Base-by-base conservation (phyloP, 2,329 filamentous ascomycete genomes). In the Juglanconis juglandina region DNA sequence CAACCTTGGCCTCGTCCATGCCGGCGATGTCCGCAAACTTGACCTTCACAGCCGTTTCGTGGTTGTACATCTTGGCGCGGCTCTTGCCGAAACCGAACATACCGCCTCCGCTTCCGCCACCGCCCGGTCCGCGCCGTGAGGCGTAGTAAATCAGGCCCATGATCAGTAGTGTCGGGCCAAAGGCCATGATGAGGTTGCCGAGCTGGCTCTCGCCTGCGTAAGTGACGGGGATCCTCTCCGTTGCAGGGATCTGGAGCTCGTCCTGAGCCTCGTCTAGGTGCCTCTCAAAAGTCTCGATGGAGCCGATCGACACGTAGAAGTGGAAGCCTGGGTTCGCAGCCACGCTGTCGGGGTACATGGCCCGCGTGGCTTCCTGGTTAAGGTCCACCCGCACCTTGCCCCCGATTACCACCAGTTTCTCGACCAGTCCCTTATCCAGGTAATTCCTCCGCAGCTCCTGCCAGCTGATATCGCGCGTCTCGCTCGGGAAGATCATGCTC, bases 11-110 rank as follows among this genome's bases (percentile, higher is more conserved):
- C 77, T 99, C 95, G 73, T 99, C 95, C 87, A 98, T 94, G 67
- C 95, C 95, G 47, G 95, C 95, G 48, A 99, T 95, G 72, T 99
- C 95, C 51, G 91, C 81, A 73, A 99, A 99, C 76, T 97, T 98
- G 75, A 96, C 93, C 78, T 96, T 96, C 79, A 99, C 85, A 60
- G 95, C 91, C 10, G 91, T 91, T 79, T 99, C 95, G 68, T 97
- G 93, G 74, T 97, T 99, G 81, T 98, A 99, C 70, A 91, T 90
- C 81, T 96, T 98, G 33, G 95, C 95, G 69, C 91, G 88, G 76
- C 92, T 97, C 82, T 95, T 94, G 67, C 93, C 91, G 77, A 99
- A 96, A 66, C 92, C 93, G 71, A 99, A 99, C 71, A 98, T 90
- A 66, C 93, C 92, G 69, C 88, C 88, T 53, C 82, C 78, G 61